Conservation (phyloP, 768 basidiomycete species). For the Galerina sulciceps region DNA sequence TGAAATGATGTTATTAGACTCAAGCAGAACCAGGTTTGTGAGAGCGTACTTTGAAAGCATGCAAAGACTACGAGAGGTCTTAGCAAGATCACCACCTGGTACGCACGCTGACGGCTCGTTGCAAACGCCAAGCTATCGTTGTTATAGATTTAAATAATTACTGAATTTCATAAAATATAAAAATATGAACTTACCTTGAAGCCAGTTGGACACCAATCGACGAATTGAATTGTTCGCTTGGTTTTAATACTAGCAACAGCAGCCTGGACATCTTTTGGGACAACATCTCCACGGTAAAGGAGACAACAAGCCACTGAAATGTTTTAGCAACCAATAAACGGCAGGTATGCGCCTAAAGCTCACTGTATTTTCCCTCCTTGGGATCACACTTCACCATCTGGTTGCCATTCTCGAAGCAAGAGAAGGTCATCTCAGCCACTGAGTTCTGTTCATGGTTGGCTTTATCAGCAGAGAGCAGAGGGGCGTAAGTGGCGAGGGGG, state of each 20-base stretch:
- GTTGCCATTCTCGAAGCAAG: conserved; percentile 95
- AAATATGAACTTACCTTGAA: conserved; percentile 61
- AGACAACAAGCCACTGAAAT: conserved; percentile 83
- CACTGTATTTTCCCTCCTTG: conserved; percentile 97
- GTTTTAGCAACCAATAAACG: neutral
- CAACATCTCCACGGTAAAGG: conserved; percentile 94
- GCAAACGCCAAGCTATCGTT: conserved; percentile 77
- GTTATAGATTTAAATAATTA: neutral
- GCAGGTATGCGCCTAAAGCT: conserved; percentile 28
- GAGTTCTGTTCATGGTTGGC: conserved; percentile 96
- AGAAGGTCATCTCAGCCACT: conserved; percentile 96
- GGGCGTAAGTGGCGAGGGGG: conserved; percentile 95
- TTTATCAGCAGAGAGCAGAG: conserved; percentile 92
- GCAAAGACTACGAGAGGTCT: conserved; percentile 91
- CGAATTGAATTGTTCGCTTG: conserved; percentile 96
- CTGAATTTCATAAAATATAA: too few species aligned
- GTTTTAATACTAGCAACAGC: conserved; percentile 95
- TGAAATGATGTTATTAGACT: conserved; percentile 2
- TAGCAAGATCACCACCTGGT: conserved; percentile 94
- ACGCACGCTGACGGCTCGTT: conserved; percentile 91
- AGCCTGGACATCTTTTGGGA: conserved; percentile 91
- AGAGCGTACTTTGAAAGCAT: conserved; percentile 78
- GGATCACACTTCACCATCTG: conserved; percentile 98
- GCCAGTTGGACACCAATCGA: conserved; percentile 97
- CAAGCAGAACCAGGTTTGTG: neutral